Base-by-base conservation (phyloP, 768 basidiomycete genomes). In the Mycena polygramma region DNA sequence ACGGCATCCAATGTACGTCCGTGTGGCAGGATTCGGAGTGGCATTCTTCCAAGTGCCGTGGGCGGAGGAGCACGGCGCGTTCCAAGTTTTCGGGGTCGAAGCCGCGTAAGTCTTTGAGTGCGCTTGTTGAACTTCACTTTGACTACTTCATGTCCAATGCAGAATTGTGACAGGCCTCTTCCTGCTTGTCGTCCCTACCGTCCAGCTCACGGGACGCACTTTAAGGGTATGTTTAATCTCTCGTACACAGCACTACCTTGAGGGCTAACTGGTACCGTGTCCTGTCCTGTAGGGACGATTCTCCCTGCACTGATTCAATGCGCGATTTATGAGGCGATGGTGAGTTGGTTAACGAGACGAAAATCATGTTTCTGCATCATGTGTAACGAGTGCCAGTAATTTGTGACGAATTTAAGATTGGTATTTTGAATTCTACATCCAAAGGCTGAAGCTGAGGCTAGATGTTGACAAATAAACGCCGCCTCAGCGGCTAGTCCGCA, bases 31-130 rank as follows among this genome's bases (percentile, higher is more conserved):
- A 19, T 90, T 89, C 77, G 83, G 82, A 55, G 87, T 89, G 14
- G 87, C 89, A 2, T 89, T 85, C 75, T 89, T 87, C 78, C 89
- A 90, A 72, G 85, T 89, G 1, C 84, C 85, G 4, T 89, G 89
- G 89, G 88, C 88, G 5, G 73, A 74, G 30, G 83, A 83, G 70
- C 73, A 86, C 62, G 89, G 89, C 35, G 86, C 89, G 4, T 77
- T 89, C 37, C 86, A 89, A 73, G 85, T 86, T 6, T 87, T 88
- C 70, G 89, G 88, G 15, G 81, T 81, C 41, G 89, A 90, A 74
- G 87, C 87, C 30, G 89, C 88, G 79, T 85, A 76, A 73, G 85
- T 78, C 4, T 6, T 62, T 35, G 53, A 30, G 30, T 30, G 3
- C 6, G 3, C 30, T 30, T 30, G 30, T 30, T 6, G 30, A 30